Evolutionary conservation across 495 filamentous ascomycete genomes (phyloP).

Genomic region (Penicillium argentinense): DNA sequence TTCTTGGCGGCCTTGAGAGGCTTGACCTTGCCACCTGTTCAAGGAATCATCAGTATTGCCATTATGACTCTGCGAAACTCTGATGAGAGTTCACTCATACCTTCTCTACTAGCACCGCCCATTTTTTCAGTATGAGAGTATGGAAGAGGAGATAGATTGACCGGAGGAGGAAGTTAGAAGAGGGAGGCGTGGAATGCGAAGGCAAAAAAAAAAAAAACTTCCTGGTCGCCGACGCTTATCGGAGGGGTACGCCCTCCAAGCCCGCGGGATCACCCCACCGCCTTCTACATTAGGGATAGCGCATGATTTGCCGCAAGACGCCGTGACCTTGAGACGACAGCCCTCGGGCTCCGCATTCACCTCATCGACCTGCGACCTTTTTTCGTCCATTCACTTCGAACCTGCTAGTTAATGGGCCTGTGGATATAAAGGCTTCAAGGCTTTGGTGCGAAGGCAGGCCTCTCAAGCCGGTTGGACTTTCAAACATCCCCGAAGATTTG

Average conservation of each 20-base stretch:
- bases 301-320: too few relatives aligned
- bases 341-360: neutral
- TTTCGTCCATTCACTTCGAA: neutral
- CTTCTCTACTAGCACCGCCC: constrained; percentile 70
- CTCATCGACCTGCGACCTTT: constrained; percentile 5
- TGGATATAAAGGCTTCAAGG: constrained; percentile 24
- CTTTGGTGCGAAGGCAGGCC: constrained; percentile 39
- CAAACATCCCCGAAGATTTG: constrained; percentile 29
- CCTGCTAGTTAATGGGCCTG: constrained; percentile 16
- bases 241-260: too few relatives aligned
- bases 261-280: constrained; percentile 12
- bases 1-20: constrained; percentile 82
- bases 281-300: constrained; percentile 4
- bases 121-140: constrained; percentile 41
- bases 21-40: constrained; percentile 78
- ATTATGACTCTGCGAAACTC: too few relatives aligned
- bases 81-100: too few relatives aligned
- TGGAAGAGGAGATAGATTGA: constrained; percentile 8
- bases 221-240: constrained; percentile 11
- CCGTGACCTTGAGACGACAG: too few relatives aligned
- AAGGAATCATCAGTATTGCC: constrained; percentile 5
- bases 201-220: constrained; percentile 25
- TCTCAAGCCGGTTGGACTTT: constrained; percentile 51
- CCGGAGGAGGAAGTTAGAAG: constrained; percentile 6
- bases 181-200: constrained; percentile 9